Evolutionary conservation across 129 eudicot species (phyloP).

Genomic region (Glebionis coronaria): DNA sequence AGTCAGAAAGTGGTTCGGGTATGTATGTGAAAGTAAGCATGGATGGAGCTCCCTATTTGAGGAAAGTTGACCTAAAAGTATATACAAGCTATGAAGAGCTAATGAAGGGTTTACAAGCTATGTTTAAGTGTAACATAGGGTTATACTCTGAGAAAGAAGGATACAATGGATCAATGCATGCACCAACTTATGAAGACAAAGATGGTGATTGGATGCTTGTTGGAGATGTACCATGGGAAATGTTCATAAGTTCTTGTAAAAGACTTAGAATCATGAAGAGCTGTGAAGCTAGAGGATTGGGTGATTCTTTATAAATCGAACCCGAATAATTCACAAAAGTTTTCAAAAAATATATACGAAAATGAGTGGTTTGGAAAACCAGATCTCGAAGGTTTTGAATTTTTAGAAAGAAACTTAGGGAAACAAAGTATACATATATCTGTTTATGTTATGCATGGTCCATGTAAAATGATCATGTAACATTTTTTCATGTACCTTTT

Average conservation of each 20-base stretch:
- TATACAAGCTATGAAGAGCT: conserved; percentile 66
- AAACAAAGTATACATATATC: conserved; percentile 20
- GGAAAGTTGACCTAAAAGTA: conserved; percentile 73
- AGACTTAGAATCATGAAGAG: conserved; percentile 83
- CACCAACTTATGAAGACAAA: conserved; percentile 90
- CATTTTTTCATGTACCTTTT: conserved; percentile 19
- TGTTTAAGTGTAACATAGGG: conserved; percentile 78
- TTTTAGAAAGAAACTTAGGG: conserved; percentile 27
- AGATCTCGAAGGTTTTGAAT: conserved; percentile 23
- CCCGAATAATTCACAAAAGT: neutral
- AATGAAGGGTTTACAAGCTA: conserved; percentile 54
- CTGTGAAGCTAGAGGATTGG: conserved; percentile 78
- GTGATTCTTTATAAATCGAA: conserved; percentile 31
- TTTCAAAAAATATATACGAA: neutral
- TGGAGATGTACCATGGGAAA: conserved; percentile 94
- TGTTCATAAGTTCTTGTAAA: conserved; percentile 70
- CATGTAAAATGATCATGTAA: conserved; percentile 23
- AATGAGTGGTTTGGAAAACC: conserved; percentile 5
- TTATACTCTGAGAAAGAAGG: conserved; percentile 73
- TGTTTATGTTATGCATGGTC: conserved; percentile 24
- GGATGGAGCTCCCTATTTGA: conserved; percentile 92
- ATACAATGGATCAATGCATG: conserved; percentile 64
- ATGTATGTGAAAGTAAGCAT: conserved; percentile 85
- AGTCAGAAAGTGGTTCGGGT: conserved; percentile 41
- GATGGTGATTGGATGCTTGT: conserved; percentile 97